Conservation (phyloP, 768 basidiomycete genomes). For the Leccinum subgranulosum region DNA sequence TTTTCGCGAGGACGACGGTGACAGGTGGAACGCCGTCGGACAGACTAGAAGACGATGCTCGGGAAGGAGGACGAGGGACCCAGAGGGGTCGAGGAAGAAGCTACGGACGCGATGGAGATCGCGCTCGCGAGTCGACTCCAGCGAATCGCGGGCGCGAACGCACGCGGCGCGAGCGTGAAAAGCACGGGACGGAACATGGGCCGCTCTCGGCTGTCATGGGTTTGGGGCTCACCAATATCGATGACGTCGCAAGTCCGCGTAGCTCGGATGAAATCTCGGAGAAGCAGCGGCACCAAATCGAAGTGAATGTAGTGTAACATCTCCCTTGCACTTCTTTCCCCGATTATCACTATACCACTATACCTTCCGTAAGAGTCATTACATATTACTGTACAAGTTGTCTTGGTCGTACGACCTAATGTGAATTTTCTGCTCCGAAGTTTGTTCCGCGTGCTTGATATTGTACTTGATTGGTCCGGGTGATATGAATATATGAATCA, state of each 20-base stretch:
- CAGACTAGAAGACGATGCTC: background rate
- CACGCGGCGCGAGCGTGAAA: constrained; percentile 1
- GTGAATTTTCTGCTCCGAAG: background rate
- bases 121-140: background rate
- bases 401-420: background rate
- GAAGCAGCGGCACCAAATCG: constrained; percentile 6
- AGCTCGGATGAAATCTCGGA: constrained; percentile 13
- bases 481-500: background rate
- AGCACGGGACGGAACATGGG: constrained; percentile 8
- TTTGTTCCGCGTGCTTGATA: background rate
- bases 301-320: background rate
- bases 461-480: too few relatives aligned
- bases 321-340: background rate
- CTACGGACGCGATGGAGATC: background rate
- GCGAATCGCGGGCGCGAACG: constrained; percentile 13
- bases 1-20: background rate
- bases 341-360: background rate
- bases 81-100: constrained; percentile 1
- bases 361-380: background rate
- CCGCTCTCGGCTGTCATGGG: constrained; percentile 27
- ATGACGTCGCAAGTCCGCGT: constrained; percentile 12
- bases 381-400: background rate
- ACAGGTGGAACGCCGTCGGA: background rate
- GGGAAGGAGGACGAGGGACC: background rate
- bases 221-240: constrained; percentile 25